Evolutionary conservation across 345 rosid species (phyloP), one percentile per base, ranked within the genome.

Genomic region (Pistacia integerrima): DNA sequence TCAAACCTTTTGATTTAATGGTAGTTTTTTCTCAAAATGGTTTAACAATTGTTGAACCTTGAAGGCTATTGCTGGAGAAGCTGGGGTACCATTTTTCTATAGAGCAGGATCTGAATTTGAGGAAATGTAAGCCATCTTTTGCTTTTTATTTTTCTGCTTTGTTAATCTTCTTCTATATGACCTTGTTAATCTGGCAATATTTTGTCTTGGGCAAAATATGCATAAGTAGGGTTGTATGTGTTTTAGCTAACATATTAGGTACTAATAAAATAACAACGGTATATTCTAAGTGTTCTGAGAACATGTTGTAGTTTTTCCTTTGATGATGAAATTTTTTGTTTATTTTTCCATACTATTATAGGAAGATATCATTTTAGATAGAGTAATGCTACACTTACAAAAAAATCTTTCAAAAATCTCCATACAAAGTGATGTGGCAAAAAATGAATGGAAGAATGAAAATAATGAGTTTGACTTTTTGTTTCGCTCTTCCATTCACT

Each of bases 61-160:
- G 52, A 83, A 97, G 99, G 99, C 99, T 51, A 97, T 93, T 86
- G 98, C 99, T 82, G 99, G 99, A 82, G 99, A 97, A 89, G 99
- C 99, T 65, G 99, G 99, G 46, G 99, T 93, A 48, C 98, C 99
- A 49, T 93, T 96, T 84, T 96, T 96, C 87, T 96, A 96, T 62
- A 88, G 99, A 83, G 97, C 99, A 63, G 99, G 99, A 66, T 97
- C 99, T 78, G 99, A 93, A 87, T 97, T 97, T 87, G 99, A 97
- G 90, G 98, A 97, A 87, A 97, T 93, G 99, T 93, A 84, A 90
- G 98, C 75, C 61, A 69, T 61, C 54, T 78, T 74, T 63, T 54
- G 4, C 44, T 67, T 33, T n/a, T 41, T 7, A 41, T 54, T 52
- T 16, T 22, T 49, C 30, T 76, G 28, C 60, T 72, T 57, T 30